These are phyloP conservation scores for Cryptococcus deneoformans DNA, from an alignment of 1,284 basidiomycete species.

Conservation along the genomic window DNA sequence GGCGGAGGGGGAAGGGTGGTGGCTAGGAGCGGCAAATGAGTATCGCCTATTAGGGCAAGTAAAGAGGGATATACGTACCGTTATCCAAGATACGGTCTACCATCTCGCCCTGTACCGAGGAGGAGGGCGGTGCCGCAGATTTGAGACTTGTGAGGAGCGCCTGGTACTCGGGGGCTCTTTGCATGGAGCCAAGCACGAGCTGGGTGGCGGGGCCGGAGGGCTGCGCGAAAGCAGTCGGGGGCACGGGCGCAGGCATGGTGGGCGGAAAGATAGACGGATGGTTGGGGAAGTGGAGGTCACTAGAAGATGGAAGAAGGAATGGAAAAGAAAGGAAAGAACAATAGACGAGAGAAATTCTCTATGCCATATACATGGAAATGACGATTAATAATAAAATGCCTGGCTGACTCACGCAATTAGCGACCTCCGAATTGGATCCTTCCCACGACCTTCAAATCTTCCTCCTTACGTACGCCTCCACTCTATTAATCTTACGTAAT, in stretches of 20 bases:
- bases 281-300: background rate
- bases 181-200: conserved; percentile 47
- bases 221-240: background rate
- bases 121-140: conserved; percentile 14
- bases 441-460: background rate
- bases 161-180: conserved; percentile 46
- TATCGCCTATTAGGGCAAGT: too few species aligned
- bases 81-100: conserved; percentile 47
- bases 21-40: background rate
- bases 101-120: conserved; percentile 45
- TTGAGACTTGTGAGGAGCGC: conserved; percentile 33
- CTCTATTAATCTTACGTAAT: background rate
- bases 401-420: background rate
- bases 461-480: background rate
- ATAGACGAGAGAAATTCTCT: too few species aligned
- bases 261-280: background rate
- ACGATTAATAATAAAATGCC: background rate
- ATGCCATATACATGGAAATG: too few species aligned
- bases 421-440: background rate
- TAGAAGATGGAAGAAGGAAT: too few species aligned
- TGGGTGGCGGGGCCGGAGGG: conserved; percentile 8
- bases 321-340: too few species aligned
- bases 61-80: conserved; percentile 30
- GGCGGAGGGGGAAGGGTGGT: conserved; percentile 10
- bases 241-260: too few species aligned